Evolutionary conservation across 768 basidiomycete species (phyloP), one percentile per base, ranked within the genome.

Genomic region (Leucogyrophana mollusca): DNA sequence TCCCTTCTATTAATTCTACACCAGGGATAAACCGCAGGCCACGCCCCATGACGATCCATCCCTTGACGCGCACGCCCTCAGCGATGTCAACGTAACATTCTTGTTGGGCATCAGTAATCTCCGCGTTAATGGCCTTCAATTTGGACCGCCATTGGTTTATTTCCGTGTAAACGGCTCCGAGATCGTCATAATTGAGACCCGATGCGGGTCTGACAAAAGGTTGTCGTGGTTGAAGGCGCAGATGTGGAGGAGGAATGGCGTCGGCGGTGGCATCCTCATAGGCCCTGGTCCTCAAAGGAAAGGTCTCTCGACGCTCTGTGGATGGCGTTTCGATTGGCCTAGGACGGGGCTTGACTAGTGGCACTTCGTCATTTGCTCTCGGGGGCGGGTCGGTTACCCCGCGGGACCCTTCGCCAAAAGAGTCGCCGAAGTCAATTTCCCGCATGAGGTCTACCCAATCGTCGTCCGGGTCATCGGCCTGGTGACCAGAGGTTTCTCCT

Each of bases 121-220:
- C 84, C 8, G 68, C 66, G 59, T 91, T 90, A 60, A 90, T 84
- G 11, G 70, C 68, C 67, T 90, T 89, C 33, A 91, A 69, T 50
- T 72, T 73, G 17, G 82, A 77, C 30, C 89, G 76, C 80, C 85
- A 87, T 45, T 74, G 70, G 23, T 79, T 81, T 57, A 90, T 90
- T 44, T 83, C 80, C 14, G 71, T 59, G 57, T 90, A 92, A 16
- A 87, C 80, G 5, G 68, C 60, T 7, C 81, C 82, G 9, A 90
- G 78, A 44, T 80, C 73, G 23, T 80, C 78, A 42, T 81, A 87
- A 54, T 83, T 74, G 24, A 88, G 61, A 6, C 85, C 85, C 9
- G 87, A 85, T 32, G 81, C 66, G n/a, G 88, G 87, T 4, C 86
- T 77, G 11, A 89, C 84, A 56, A 86, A 87, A 11, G 87, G 87